phyloP scores from a whole-genome alignment of 306 rosid species.

The Malus asiatica region DNA sequence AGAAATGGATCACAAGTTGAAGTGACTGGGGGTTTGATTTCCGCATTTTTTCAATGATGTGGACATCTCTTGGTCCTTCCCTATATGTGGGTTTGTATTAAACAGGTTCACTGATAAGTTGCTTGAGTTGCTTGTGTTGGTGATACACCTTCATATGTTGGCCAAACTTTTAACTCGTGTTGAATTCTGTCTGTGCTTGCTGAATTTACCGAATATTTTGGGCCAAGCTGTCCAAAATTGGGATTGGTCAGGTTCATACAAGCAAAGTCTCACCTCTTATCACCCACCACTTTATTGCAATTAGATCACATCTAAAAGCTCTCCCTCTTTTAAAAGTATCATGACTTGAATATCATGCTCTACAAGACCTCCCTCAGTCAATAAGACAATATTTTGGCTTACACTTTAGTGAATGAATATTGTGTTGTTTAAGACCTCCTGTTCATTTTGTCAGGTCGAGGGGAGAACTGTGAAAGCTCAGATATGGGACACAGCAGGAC shows the following conservation, averaged over 20 bases:
- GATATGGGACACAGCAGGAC: conserved; percentile 98
- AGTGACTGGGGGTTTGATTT: background rate
- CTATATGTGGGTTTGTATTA: background rate
- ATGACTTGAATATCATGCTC: background rate
- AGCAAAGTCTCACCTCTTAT: background rate
- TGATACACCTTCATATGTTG: background rate
- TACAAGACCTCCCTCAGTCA: background rate
- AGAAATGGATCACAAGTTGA: background rate
- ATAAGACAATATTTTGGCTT: background rate
- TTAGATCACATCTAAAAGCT: background rate
- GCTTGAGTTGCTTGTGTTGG: background rate
- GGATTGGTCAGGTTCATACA: background rate
- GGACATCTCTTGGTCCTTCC: background rate
- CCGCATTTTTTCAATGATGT: background rate
- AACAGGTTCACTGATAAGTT: background rate
- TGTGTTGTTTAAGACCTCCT: background rate
- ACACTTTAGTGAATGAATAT: background rate
- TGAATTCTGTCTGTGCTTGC: background rate
- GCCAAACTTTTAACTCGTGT: background rate
- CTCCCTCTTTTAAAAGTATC: background rate
- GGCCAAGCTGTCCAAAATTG: background rate
- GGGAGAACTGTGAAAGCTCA: conserved; percentile 89
- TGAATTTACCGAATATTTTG: background rate
- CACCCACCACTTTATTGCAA: background rate
- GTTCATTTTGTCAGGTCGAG: conserved; percentile 50